phyloP scores from a whole-genome alignment of 73 alveolate genomes.

The Paramecium caudatum region DNA sequence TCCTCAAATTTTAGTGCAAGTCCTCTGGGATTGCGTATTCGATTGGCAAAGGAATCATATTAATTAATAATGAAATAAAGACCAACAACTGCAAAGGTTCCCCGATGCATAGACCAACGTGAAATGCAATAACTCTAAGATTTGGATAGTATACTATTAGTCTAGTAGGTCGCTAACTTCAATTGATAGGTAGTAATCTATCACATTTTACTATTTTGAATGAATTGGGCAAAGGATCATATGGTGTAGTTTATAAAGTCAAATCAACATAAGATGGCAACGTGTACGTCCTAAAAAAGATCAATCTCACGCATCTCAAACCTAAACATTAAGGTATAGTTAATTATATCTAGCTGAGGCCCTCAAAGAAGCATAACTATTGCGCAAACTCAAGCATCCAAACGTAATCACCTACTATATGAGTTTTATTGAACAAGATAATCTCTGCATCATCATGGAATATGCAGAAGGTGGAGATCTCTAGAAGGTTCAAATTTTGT shows the following conservation, averaged over 20 bases:
- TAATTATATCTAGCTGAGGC: slow-evolving; percentile 80
- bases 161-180: slow-evolving; percentile 31
- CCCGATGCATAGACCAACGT: neutral
- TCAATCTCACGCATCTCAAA: slow-evolving; percentile 92
- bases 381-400: slow-evolving; percentile 90
- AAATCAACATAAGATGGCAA: slow-evolving; percentile 81
- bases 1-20: slow-evolving; percentile 7
- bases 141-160: slow-evolving; percentile 5
- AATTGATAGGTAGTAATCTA: slow-evolving; percentile 72
- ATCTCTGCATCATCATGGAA: slow-evolving; percentile 96
- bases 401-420: slow-evolving; percentile 90
- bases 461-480: slow-evolving; percentile 98
- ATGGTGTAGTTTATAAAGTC: slow-evolving; percentile 94
- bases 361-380: slow-evolving; percentile 93
- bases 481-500: slow-evolving; percentile 78
- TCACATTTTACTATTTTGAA: slow-evolving; percentile 89
- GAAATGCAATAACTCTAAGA: slow-evolving; percentile 50
- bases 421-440: slow-evolving; percentile 93
- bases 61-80: slow-evolving; percentile 55
- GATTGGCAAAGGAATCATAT: slow-evolving; percentile 16
- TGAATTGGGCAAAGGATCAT: slow-evolving; percentile 95
- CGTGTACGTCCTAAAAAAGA: slow-evolving; percentile 93
- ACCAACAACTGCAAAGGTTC: slow-evolving; percentile 70
- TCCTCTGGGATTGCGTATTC: slow-evolving; percentile 29
- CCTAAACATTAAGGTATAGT: slow-evolving; percentile 86